Percentiles rank a stretch among this genome's conserved stretches.
These are phyloP conservation scores for Talaromyces funiculosus DNA, from an alignment of 2,329 filamentous ascomycete genomes.

Conservation along the genomic window DNA sequence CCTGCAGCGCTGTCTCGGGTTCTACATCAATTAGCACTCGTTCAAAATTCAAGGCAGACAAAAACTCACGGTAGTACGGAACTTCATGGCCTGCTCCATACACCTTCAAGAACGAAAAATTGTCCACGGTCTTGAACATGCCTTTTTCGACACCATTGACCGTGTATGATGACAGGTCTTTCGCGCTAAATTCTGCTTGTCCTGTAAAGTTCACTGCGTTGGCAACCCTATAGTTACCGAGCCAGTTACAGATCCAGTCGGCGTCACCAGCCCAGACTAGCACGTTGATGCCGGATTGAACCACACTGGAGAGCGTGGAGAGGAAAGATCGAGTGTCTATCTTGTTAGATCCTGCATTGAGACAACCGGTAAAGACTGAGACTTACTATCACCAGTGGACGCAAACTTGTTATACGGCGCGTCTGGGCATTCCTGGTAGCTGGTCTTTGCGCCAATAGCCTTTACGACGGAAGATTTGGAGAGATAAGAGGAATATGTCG, in stretches of 20 bases:
- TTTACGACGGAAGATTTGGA: conserved; percentile 54
- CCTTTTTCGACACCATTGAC: conserved; percentile 41
- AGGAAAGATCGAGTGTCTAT: neutral
- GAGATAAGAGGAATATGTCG: conserved; percentile 59
- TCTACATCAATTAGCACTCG: neutral
- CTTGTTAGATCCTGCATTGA: neutral
- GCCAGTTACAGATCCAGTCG: conserved; percentile 55
- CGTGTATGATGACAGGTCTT: conserved; percentile 45
- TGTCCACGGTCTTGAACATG: conserved; percentile 31
- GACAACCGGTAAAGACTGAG: neutral
- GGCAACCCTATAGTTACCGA: conserved; percentile 50
- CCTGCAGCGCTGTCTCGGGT: neutral
- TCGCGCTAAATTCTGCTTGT: conserved; percentile 41
- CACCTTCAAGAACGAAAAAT: conserved; percentile 46
- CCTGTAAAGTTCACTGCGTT: conserved; percentile 45
- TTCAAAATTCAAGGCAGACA: neutral
- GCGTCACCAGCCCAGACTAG: conserved; percentile 54
- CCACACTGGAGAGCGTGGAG: conserved; percentile 24
- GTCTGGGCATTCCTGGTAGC: conserved; percentile 37
- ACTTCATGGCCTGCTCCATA: conserved; percentile 47
- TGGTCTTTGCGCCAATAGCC: conserved; percentile 58
- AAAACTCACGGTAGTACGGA: conserved; percentile 37
- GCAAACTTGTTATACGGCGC: conserved; percentile 6
- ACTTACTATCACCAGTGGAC: conserved; percentile 39
- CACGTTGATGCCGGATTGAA: conserved; percentile 54